Evolutionary conservation across 1,284 basidiomycete species (phyloP), one percentile per base, ranked within the genome.

Genomic region (Sanguinoderma infundibulare): DNA sequence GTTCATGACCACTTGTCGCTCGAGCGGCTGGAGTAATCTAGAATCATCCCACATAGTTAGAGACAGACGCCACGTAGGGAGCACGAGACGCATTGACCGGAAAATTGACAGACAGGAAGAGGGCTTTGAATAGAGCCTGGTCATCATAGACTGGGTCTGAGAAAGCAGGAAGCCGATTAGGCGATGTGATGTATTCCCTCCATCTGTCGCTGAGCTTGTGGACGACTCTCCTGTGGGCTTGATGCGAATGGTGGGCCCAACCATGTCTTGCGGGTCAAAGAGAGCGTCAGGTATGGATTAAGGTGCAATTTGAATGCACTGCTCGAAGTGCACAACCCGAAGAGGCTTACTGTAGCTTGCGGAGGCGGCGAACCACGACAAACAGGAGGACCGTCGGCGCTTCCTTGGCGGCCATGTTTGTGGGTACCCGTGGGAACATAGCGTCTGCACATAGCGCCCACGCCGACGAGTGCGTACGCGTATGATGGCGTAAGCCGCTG

Each of bases 101-200:
- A 98, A 96, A 74, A 99, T 90, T 46, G 95, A 94, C 35, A 99
- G 86, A 78, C 96, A 98, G 74, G 94, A 92, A 2, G 95, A 96
- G 22, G 97, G 96, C 20, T 89, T 87, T 70, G 90, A 86, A 75
- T 98, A 99, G 52, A 98, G 82, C 51, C 94, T 85, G 52, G 87
- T 91, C 60, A 97, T 82, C 40, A 92, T 91, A 53, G 86, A 90
- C 71, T 94, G 91, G 0, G 94, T 91, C 71, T 98, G 94, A 7
- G 88, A 87, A 67, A 95, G 90, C 38, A 99, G 82, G 76, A 98
- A 98, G 1, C 89, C 86, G 28, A 93, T 77, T n/a, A 93, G 75
- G 2, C 85, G 79, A 72, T 94, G 91, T 26, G 84, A 77, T 24
- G 53, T 60, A 26, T 62, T 63, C 30, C 72, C 72, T 32, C 32